Base-by-base conservation (phyloP, 129 eudicot species). In the Arctium lappa region DNA sequence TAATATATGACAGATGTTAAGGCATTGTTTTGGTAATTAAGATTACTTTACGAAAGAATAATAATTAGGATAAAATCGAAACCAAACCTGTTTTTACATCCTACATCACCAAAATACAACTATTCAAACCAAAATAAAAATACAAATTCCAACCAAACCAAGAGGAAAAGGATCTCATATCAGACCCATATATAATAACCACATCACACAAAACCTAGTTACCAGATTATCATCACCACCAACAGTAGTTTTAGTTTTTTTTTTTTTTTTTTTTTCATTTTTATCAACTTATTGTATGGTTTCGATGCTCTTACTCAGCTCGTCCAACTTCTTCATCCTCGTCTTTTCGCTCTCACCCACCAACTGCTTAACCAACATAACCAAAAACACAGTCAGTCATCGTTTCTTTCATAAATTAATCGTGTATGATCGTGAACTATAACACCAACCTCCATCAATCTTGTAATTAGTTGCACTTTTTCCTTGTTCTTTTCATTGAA, bases 261-360 rank as follows among this genome's bases (percentile, higher is more conserved):
- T 63, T 39, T 77, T 80, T 18, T 63, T 39, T 40, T 65, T 11
- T 29, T 18, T 27, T 30, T 6, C 53, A 16, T 75, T 27, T 12
- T 27, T 36, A 29, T 73, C 73, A 80, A 86, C 75, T 88, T 79
- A 89, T 85, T 78, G 94, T 73, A 82, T 39, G 48, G 92, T 65
- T 80, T 94, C 98, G 53, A 94, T 84, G 91, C 94, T 92, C 91
- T 92, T 94, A 87, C 97, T 94, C 88, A 94, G 89, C 85, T 94
- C 98, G 32, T 92, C 98, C 90, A 94, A 83, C 83, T 92, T 94
- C 92, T 90, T 92, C 95, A 94, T 88, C 92, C 98, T 94, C 86
- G 89, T 56, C 77, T 87, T 90, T 89, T 94, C 98, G 76, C 97
- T 94, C 81, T 94, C 98, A 72, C 97, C 85, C 76, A 94, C 94